phyloP scores from a whole-genome alignment of 148 eudicot genomes.

The Camellia granthamiana region DNA sequence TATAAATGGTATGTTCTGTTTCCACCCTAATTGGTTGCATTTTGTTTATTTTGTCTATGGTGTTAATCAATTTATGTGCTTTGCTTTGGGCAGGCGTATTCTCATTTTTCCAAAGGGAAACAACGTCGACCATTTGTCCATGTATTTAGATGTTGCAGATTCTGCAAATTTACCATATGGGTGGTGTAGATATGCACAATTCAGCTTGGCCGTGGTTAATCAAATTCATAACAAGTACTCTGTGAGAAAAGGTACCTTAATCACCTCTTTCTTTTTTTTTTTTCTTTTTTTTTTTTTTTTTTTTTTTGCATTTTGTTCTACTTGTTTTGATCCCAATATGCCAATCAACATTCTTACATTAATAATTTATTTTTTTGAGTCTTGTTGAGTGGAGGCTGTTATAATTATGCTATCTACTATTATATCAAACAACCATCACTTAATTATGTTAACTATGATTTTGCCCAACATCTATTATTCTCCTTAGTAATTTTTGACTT shows the following conservation, averaged over 20 bases:
- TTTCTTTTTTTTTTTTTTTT: background rate
- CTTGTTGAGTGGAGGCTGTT: background rate
- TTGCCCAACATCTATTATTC: background rate
- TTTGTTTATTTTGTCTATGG: background rate
- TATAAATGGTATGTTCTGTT: constrained; percentile 63
- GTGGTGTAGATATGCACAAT: constrained; percentile 95
- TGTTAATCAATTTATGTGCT: constrained; percentile 13
- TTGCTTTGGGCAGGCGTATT: constrained; percentile 66
- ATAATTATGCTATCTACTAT: background rate
- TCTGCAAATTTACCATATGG: constrained; percentile 83
- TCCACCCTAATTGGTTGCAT: background rate
- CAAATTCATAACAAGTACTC: constrained; percentile 70
- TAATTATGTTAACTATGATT: background rate
- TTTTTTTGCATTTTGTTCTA: background rate
- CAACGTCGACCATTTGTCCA: constrained; percentile 85
- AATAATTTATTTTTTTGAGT: background rate
- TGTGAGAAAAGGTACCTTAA: constrained; percentile 65
- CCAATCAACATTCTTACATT: background rate
- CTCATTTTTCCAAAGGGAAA: constrained; percentile 92
- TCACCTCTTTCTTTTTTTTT: background rate
- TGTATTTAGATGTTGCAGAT: constrained; percentile 95
- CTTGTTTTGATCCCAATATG: constrained; percentile 1
- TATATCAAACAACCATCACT: background rate
- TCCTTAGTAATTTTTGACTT: background rate
- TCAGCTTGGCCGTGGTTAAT: constrained; percentile 78